phyloP scores from a whole-genome alignment of 2,329 filamentous ascomycete genomes.

The Clonostachys sp. region DNA sequence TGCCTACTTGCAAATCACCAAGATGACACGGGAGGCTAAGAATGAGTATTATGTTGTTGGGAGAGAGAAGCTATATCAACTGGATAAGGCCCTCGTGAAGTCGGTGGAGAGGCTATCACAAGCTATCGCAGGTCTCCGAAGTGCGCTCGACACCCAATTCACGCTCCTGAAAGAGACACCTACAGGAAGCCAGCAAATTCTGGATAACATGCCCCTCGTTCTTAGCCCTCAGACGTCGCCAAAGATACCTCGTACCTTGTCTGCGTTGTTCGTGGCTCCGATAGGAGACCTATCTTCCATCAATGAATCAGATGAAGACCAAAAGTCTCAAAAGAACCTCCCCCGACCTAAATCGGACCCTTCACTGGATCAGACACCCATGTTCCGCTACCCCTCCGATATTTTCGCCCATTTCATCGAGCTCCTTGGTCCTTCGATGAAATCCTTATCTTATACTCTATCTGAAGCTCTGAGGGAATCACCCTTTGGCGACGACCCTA shows the following conservation, averaged over 20 bases:
- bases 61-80: slow-evolving; percentile 70
- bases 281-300: slow-evolving; percentile 51
- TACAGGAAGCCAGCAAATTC: not conserved
- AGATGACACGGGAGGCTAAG: slow-evolving; percentile 79
- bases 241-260: slow-evolving; percentile 15
- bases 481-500: slow-evolving; percentile 68
- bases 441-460: slow-evolving; percentile 87
- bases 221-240: slow-evolving; percentile 9
- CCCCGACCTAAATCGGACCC: slow-evolving; percentile 18
- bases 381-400: slow-evolving; percentile 63
- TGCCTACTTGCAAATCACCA: slow-evolving; percentile 66
- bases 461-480: slow-evolving; percentile 85
- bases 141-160: slow-evolving; percentile 87
- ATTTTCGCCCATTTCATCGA: slow-evolving; percentile 91
- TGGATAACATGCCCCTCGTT: not conserved
- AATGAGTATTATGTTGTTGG: slow-evolving; percentile 84
- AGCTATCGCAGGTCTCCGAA: slow-evolving; percentile 84
- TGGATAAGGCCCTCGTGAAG: slow-evolving; percentile 76
- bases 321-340: slow-evolving; percentile 32
- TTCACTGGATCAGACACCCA: slow-evolving; percentile 18
- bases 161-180: slow-evolving; percentile 66
- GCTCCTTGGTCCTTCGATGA: slow-evolving; percentile 89
- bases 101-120: slow-evolving; percentile 83
- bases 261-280: slow-evolving; percentile 28
- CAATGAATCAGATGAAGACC: slow-evolving; percentile 58